Base-by-base conservation (phyloP, 768 basidiomycete species). In the Leucosporidium creatinivorum region DNA sequence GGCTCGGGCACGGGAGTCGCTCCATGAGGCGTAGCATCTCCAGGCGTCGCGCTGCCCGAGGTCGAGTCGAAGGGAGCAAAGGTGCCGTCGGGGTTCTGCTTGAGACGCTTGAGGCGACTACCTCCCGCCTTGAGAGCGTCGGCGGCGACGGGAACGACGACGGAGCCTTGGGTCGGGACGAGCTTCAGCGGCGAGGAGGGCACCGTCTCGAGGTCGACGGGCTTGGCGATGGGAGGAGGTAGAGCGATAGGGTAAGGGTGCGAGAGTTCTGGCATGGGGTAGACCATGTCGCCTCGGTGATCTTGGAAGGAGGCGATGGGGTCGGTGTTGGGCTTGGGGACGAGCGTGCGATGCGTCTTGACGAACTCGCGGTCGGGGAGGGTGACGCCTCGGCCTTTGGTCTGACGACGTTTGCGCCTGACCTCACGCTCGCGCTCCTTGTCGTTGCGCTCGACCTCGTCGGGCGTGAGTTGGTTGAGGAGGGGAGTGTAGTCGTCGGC, bases 381-480 rank as follows among this genome's bases (percentile, higher is more conserved):
- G 4, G 85, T 85, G 65, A 92, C 82, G 19, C 91, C 75, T 47
- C 96, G 85, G 2, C 89, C 91, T 73, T 89, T 87, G 60, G 89
- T 86, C 75, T 91, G 89, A 56, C 90, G 81, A 68, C 92, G 86
- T 76, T 87, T 88, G 30, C 81, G 74, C 73, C 85, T 89, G 73
- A 88, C 82, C 72, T 97, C 93, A 80, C 93, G 92, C 78, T 99
- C 96, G 67, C 92, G 84, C 69, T 96, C 93, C 76, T 88, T 89
- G 77, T 99, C 94, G 71, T 85, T 87, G 63, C 86, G 82, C 71
- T 93, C 91, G 66, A 97, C 83, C 69, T 97, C 93, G 68, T 88
- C 87, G 66, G 91, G 90, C 77, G 86, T 87, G 77, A 96, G 85
- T 73, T 88, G 87, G 77, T 87, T 87, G 75, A 98, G 88, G n/a